Evolutionary conservation across 306 rosid genomes (phyloP), one percentile per base, ranked within the genome.

Genomic region (Trifolium dubium): DNA sequence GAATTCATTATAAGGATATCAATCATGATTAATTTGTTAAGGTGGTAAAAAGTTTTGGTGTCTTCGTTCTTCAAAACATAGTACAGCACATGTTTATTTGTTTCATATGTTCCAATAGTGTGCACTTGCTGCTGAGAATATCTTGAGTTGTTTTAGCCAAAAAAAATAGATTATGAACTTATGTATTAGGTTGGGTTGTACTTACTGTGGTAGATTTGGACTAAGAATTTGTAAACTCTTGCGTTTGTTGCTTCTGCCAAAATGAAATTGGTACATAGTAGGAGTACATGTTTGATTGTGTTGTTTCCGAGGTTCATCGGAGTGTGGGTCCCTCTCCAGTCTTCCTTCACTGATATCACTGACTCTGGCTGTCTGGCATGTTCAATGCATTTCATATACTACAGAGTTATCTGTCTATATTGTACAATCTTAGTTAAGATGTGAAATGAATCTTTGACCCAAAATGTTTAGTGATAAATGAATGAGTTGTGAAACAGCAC

Each of bases 111-210:
- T 79, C 23, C 30, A 59, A 62, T 55, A 12, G 54, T 66, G 69
- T 71, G 79, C 61, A 43, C 61, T 58, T 60, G 32, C n/a, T 76
- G 62, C 56, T 44, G 61, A 37, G 72, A 73, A 44, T 51, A 30
- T 63, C 55, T 46, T 65, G 56, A 23, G 23, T 23, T 23, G 23
- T 23, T 23, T 23, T 23, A 23, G 23, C 23, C 0, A 23, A 23
- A 23, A 23, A 23, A 23, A 23, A 23, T 23, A 23, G 14, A 44
- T 44, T 44, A 41, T 44, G n/a, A 44, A 10, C 1, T 10, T 43
- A 44, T 44, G 14, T 44, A 1, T 1, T 23, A 13, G 50, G 5
- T 44, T 11, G 50, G 50, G 15, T 44, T 0, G 23, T 23, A 23
- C 23, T 23, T 23, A 23, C 23, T 23, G 23, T 23, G 50, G n/a